These are phyloP conservation scores for Tilletiopsis washingtonensis DNA, from an alignment of 1,284 basidiomycete genomes.

Conservation along the genomic window DNA sequence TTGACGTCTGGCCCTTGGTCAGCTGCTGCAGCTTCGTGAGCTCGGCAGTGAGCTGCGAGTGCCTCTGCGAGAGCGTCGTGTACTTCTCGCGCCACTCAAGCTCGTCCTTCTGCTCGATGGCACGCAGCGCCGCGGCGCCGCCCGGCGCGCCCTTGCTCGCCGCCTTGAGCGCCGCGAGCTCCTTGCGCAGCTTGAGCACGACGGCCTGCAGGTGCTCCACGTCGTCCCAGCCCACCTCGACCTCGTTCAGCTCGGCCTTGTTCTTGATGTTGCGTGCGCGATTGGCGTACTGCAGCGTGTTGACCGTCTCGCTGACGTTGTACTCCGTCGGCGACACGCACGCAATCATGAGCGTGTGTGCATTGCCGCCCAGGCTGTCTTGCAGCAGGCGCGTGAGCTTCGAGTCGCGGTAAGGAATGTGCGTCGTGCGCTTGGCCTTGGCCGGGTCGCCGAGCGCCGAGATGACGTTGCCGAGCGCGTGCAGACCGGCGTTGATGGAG, in stretches of 20 bases:
- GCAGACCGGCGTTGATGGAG: constrained; percentile 81
- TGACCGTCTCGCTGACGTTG: constrained; percentile 89
- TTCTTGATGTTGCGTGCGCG: constrained; percentile 97
- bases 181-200: constrained; percentile 61
- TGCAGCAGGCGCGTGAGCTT: constrained; percentile 87
- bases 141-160: constrained; percentile 46
- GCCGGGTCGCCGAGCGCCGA: constrained; percentile 93
- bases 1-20: constrained; percentile 39
- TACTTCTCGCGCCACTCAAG: constrained; percentile 71
- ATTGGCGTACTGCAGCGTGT: constrained; percentile 96
- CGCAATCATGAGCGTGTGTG: constrained; percentile 96
- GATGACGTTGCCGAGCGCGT: constrained; percentile 95
- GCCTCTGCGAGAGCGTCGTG: constrained; percentile 72
- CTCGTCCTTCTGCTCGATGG: constrained; percentile 56
- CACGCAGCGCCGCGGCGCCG: constrained; percentile 4
- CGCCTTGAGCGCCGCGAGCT: constrained; percentile 68
- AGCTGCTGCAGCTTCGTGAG: constrained; percentile 55
- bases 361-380: constrained; percentile 97
- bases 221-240: constrained; percentile 97
- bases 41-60: constrained; percentile 76
- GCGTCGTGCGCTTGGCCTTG: constrained; percentile 52
- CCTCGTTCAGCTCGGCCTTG: constrained; percentile 79
- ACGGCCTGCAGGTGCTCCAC: constrained; percentile 78
- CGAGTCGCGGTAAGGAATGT: constrained; percentile 93
- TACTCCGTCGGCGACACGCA: constrained; percentile 92